Evolutionary conservation across 225 moss, liverwort and hornwort species (phyloP), one percentile per base, ranked within the genome.

Genomic region (Bryum argenteum): DNA sequence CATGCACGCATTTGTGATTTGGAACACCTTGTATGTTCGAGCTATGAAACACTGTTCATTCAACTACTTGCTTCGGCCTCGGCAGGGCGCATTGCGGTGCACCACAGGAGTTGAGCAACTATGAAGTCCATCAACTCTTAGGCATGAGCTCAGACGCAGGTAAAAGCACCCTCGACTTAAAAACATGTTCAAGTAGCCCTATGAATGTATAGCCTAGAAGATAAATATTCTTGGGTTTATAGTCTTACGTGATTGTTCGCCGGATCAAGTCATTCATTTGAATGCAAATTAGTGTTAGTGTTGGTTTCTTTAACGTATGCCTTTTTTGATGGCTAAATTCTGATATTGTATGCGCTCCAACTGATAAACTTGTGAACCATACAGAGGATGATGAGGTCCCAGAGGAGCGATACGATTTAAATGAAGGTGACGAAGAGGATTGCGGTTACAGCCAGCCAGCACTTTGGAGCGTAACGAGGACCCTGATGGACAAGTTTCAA

Each of bases 41-140:
- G n/a, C 23, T 67, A 45, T 11, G 8, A 14, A 55, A n/a, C 15
- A 10, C 13, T 38, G 24, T 56, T 73, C 24, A 17, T 50, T 69
- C 54, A 55, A 18, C 65, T 63, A 33, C 7, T 39, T 77, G 21
- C 60, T 61, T 41, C 64, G 66, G 39, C 44, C 56, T 77, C 61
- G 61, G 61, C 85, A 98, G 98, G 71, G 88, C 98, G 45, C 76
- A 81, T 62, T 94, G 98, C 83, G 75, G 74, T 71, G 89, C 86
- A 75, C 89, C 92, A 13, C 98, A 91, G 75, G 98, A 94, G 72
- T 73, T 93, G 74, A 90, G 79, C 75, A 81, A 81, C 81, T 85
- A 84, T 57, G 91, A 98, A 64, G 80, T 94, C 57, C 94, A 87
- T 67, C 85, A 83, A 55, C 88, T 94, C 65, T 68, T 94, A 75